A percentile compares a stretch with the other conserved stretches of the same genome.
Evolutionary conservation across 2,329 filamentous ascomycete genomes (phyloP).

Genomic region (Ophiostoma populinum): DNA sequence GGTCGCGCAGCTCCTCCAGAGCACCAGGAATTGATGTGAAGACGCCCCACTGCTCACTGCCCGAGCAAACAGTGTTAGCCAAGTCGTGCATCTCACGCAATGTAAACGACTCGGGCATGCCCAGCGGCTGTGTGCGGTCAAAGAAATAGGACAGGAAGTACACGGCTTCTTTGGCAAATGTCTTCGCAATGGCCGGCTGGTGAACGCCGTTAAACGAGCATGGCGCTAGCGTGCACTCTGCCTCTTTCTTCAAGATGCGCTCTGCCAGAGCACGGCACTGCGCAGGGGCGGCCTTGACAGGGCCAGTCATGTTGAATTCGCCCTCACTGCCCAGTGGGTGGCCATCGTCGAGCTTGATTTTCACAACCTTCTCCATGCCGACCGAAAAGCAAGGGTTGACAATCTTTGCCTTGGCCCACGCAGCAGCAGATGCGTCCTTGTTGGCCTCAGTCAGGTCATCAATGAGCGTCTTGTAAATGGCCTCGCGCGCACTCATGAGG

Average conservation of each 20-base stretch:
- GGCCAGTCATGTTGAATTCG: constrained; percentile 77
- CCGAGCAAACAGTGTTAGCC: constrained; percentile 67
- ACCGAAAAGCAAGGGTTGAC: constrained; percentile 75
- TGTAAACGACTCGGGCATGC: constrained; percentile 97
- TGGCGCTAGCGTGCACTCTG: constrained; percentile 64
- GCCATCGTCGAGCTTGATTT: constrained; percentile 48
- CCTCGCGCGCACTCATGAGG: constrained; percentile 82
- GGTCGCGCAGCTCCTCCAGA: constrained; percentile 58
- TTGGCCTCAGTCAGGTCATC: constrained; percentile 52
- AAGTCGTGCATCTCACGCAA: constrained; percentile 78
- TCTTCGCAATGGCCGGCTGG: constrained; percentile 82
- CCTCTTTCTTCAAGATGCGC: constrained; percentile 78
- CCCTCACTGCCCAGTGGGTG: constrained; percentile 48
- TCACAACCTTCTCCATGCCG: constrained; percentile 57
- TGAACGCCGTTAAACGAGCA: constrained; percentile 98
- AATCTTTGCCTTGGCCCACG: constrained; percentile 56
- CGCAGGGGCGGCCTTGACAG: constrained; percentile 53
- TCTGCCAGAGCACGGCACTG: constrained; percentile 86
- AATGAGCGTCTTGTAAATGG: constrained; percentile 62
- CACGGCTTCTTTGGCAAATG: constrained; percentile 77
- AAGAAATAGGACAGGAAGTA: constrained; percentile 98
- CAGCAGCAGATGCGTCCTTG: constrained; percentile 34
- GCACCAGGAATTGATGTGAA: constrained; percentile 65
- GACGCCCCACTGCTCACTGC: constrained; percentile 59
- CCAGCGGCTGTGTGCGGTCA: constrained; percentile 81